phyloP scores from a whole-genome alignment of 345 rosid genomes.

The Dovyalis caffra region DNA sequence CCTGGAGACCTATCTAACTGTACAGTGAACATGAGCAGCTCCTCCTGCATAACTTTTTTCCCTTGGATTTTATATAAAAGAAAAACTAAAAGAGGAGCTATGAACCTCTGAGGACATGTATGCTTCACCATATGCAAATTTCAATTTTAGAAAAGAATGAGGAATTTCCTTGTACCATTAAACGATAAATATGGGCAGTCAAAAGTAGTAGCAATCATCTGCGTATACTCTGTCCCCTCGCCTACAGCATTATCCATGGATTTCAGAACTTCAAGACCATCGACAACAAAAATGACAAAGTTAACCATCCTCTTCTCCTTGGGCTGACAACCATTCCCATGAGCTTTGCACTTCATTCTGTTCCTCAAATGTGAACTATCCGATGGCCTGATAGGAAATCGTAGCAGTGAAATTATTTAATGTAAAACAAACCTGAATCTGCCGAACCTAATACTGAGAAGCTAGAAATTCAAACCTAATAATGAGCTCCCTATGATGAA shows the following conservation, averaged over 20 bases:
- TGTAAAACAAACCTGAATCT: background rate
- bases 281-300: constrained; percentile 63
- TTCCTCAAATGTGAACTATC: constrained; percentile 46
- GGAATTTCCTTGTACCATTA: constrained; percentile 44
- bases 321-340: constrained; percentile 21
- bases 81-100: no score
- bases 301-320: constrained; percentile 48
- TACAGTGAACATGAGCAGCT: no score
- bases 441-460: background rate
- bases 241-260: constrained; percentile 36
- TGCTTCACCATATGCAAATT: background rate
- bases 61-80: no score
- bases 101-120: background rate
- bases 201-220: constrained; percentile 43
- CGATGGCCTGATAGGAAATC: constrained; percentile 44
- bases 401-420: constrained; percentile 11
- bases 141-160: background rate
- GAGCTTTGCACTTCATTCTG: constrained; percentile 44
- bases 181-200: constrained; percentile 60
- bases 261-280: constrained; percentile 55
- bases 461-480: constrained; percentile 42
- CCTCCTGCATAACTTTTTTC: no score
- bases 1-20: no score
- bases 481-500: constrained; percentile 55
- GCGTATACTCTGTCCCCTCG: constrained; percentile 27